Evolutionary conservation across 257 asterid species (phyloP).

Genomic region (Fraxinus pennsylvanica): DNA sequence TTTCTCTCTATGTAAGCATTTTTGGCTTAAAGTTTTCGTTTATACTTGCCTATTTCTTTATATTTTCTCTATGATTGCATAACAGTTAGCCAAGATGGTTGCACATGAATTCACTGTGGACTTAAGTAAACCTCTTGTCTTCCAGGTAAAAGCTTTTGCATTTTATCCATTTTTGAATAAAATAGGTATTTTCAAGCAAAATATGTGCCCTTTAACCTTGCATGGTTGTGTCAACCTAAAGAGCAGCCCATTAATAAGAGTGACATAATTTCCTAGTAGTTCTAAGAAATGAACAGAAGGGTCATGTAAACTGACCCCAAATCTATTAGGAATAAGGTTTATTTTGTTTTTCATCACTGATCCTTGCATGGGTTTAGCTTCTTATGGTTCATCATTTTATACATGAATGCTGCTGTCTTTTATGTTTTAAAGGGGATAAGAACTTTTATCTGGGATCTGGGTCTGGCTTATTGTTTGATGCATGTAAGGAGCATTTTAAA

Average conservation of each 20-base stretch:
- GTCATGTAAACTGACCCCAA: background rate
- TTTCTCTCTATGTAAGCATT: conserved; percentile 13
- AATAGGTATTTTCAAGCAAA: background rate
- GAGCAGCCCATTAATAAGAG: background rate
- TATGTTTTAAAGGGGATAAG: no score
- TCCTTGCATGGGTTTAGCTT: background rate
- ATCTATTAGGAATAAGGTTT: background rate
- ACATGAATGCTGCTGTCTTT: background rate
- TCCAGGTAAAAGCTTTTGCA: conserved; percentile 44
- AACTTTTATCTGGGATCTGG: no score
- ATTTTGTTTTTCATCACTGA: background rate
- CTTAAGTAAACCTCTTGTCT: conserved; percentile 67
- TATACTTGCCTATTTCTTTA: background rate
- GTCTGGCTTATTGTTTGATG: background rate
- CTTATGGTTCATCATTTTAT: background rate
- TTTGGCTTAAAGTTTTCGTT: background rate
- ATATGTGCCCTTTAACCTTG: background rate
- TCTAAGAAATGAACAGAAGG: background rate
- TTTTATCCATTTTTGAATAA: background rate
- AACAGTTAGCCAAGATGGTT: conserved; percentile 54
- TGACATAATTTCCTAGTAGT: background rate
- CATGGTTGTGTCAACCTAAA: background rate
- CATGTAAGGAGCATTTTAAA: background rate
- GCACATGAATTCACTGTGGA: conserved; percentile 58
- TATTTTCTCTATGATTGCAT: background rate